phyloP scores from a whole-genome alignment of 768 basidiomycete species.

The Glaciozyma martinii region DNA sequence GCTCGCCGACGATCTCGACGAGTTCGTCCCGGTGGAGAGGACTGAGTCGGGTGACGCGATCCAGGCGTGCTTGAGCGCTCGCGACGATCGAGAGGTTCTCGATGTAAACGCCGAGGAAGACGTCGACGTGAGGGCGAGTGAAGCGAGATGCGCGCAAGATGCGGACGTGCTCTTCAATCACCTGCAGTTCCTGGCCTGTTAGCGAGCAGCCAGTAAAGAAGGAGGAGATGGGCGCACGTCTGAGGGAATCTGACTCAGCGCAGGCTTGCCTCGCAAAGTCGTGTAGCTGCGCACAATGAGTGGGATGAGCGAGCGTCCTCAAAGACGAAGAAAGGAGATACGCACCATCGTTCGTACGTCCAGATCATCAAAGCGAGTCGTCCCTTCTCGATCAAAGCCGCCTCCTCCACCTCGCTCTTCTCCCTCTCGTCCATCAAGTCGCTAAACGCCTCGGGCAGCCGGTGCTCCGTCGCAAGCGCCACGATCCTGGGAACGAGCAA shows the following conservation, averaged over 20 bases:
- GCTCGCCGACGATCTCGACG: background rate
- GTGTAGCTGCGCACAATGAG: background rate
- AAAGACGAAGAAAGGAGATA: background rate
- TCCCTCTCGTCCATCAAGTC: background rate
- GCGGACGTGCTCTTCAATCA: background rate
- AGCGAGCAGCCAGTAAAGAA: background rate
- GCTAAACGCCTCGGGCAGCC: background rate
- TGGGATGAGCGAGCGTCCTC: background rate
- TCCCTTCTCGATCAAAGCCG: background rate
- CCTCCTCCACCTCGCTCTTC: background rate
- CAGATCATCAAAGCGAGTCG: background rate
- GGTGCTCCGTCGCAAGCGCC: background rate
- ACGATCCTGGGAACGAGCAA: background rate
- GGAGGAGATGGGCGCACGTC: background rate
- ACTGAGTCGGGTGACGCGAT: background rate
- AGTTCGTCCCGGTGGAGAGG: background rate
- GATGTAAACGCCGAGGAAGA: background rate
- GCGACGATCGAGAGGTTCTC: background rate
- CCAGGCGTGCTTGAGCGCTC: background rate
- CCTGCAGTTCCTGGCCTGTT: background rate
- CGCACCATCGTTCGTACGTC: background rate
- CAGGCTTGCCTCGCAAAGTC: background rate
- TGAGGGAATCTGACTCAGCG: background rate
- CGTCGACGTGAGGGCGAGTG: background rate
- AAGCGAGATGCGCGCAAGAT: background rate